phyloP scores from a whole-genome alignment of 441 rosid genomes.

The Croton setiger region DNA sequence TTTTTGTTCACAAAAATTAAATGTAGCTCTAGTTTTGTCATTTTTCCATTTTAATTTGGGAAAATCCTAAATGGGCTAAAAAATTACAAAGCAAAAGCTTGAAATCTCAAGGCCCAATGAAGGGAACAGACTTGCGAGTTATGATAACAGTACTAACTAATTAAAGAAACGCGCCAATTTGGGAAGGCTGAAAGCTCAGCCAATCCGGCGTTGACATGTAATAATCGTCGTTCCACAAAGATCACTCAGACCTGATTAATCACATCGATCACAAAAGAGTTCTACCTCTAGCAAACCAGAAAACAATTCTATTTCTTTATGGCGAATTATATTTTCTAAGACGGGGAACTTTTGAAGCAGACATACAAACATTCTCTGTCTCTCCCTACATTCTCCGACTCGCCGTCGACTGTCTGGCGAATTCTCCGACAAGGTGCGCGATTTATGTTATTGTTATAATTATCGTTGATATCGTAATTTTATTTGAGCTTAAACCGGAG shows the following conservation, averaged over 20 bases:
- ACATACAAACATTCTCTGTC: neutral
- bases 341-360: neutral
- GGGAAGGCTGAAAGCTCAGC: neutral
- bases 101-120: neutral
- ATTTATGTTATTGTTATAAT: neutral
- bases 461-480: neutral
- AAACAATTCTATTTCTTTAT: neutral
- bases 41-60: too few species aligned
- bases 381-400: neutral
- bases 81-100: too few species aligned
- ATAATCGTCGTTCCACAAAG: neutral
- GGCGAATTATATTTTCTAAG: neutral
- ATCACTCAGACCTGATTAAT: neutral
- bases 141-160: neutral
- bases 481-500: neutral
- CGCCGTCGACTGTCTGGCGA: neutral
- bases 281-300: neutral
- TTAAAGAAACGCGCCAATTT: constrained; percentile 2
- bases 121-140: neutral
- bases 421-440: neutral
- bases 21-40: too few species aligned
- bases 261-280: neutral
- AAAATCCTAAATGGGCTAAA: neutral
- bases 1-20: too few species aligned
- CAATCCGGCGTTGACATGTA: neutral